Evolutionary conservation across 1,139 yeast genomes (phyloP).

Genomic region (Hemisphaericaspora xylofermentans): DNA sequence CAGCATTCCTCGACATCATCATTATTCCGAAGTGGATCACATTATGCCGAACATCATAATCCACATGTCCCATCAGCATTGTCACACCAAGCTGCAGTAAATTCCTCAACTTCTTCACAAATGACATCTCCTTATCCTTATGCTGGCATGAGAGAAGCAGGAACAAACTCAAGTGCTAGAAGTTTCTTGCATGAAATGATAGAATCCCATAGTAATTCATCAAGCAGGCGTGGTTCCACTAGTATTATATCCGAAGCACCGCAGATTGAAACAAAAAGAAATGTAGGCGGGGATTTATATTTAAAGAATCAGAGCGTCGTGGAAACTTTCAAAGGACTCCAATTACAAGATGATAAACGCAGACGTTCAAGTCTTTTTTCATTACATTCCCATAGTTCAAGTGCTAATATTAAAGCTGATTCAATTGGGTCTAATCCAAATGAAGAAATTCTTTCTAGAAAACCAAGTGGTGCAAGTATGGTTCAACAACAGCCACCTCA

Average conservation of each 20-base stretch:
- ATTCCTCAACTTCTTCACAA: slow-evolving; percentile 20
- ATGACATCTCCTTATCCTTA: slow-evolving; percentile 20
- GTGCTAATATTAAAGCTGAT: slow-evolving; percentile 1
- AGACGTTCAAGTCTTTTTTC: slow-evolving; percentile 39
- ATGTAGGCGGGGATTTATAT: slow-evolving; percentile 57
- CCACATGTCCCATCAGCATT: slow-evolving; percentile 21
- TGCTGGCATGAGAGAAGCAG: slow-evolving; percentile 36
- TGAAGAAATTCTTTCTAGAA: not conserved
- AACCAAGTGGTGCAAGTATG: slow-evolving; percentile 1
- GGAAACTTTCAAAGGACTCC: slow-evolving; percentile 51
- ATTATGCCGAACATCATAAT: slow-evolving; percentile 5
- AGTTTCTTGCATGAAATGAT: slow-evolving; percentile 35
- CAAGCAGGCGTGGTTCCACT: slow-evolving; percentile 32
- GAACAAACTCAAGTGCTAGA: slow-evolving; percentile 21
- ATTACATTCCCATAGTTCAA: slow-evolving; percentile 9
- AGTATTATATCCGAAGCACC: slow-evolving; percentile 41
- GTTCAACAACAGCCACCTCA: not conserved
- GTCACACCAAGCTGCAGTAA: slow-evolving; percentile 14
- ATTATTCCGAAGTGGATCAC: slow-evolving; percentile 1
- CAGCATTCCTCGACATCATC: not conserved
- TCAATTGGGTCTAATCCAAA: not conserved
- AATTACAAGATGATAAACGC: slow-evolving; percentile 46
- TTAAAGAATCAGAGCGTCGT: slow-evolving; percentile 47
- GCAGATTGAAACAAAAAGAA: slow-evolving; percentile 49
- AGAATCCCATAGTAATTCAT: slow-evolving; percentile 26